Base-by-base conservation (phyloP, 495 filamentous ascomycete genomes). In the Penicillium alfredii region DNA sequence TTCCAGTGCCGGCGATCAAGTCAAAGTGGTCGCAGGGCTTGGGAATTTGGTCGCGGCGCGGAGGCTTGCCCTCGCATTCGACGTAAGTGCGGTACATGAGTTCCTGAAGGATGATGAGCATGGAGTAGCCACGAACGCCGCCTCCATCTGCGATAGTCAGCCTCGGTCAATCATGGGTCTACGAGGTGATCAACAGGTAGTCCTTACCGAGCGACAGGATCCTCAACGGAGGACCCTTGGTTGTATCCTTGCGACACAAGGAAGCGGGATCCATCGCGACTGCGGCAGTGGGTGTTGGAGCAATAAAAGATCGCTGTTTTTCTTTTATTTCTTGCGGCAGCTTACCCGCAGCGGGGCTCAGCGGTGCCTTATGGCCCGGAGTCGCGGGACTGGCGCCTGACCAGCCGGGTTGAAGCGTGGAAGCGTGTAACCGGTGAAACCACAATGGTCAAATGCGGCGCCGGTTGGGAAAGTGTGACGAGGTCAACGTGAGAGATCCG, bases 11-110 rank as follows among this genome's bases (percentile, higher is more conserved):
- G 39, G 80, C 81, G 44, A 98, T 98, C 37, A 98, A 71, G 63
- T 98, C 92, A 66, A 98, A 98, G 60, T 97, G 86, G 44, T 98
- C 93, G 78, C 88, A 94, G 43, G 92, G 92, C 50, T 94, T 95
- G 16, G 93, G 92, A 14, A 97, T 90, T 49, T 96, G 79, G 47
- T 87, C 77, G 53, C 85, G 78, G 35, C 79, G 78, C 33, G 89
- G 88, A 10, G 88, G 85, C 45, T 81, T 75, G 17, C 87, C 86
- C 63, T 93, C 82, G 40, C 58, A 67, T 64, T 92, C 85, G 56
- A 92, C 85, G 55, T 88, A 94, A 5, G 84, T 86, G 22, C 82
- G 76, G 63, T 94, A 84, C 92, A 98, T 98, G 27, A 98, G 72
- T 67, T 95, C 88, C 70, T 93, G 86, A 35, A 98, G 78, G 38